Conservation (phyloP, 2,329 filamentous ascomycete genomes). For the Neofusicoccum cordaticola region DNA sequence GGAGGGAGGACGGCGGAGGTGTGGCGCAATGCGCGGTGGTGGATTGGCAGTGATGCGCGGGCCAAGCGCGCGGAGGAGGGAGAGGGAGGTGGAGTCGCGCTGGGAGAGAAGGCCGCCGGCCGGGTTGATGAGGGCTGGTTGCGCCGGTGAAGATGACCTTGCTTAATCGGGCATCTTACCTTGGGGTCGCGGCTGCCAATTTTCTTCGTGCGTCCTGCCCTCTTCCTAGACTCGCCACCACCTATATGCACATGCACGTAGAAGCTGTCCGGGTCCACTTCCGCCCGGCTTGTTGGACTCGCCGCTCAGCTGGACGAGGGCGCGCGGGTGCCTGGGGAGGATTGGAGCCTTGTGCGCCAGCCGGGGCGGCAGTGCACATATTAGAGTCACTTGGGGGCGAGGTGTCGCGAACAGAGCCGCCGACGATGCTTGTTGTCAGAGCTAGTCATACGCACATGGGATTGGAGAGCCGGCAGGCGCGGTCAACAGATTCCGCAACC, state of each 20-base stretch:
- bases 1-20: background rate
- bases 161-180: constrained; percentile 14
- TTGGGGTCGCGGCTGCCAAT: background rate
- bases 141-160: background rate
- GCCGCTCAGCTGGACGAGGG: constrained; percentile 3
- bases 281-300: background rate
- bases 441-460: constrained; percentile 1
- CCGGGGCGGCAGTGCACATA: constrained; percentile 1
- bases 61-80: background rate
- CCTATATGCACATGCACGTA: background rate
- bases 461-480: constrained; percentile 1
- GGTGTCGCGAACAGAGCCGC: background rate
- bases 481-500: background rate
- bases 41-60: no score
- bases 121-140: background rate
- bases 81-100: background rate
- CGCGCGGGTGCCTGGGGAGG: background rate
- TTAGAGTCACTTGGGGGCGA: background rate
- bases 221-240: constrained; percentile 3
- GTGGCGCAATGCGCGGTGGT: background rate
- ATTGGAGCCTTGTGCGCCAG: background rate
- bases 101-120: background rate
- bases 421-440: background rate
- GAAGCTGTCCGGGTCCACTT: background rate
- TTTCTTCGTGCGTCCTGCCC: constrained; percentile 4